phyloP scores from a whole-genome alignment of 768 basidiomycete genomes.

The Serendipita sp. region DNA sequence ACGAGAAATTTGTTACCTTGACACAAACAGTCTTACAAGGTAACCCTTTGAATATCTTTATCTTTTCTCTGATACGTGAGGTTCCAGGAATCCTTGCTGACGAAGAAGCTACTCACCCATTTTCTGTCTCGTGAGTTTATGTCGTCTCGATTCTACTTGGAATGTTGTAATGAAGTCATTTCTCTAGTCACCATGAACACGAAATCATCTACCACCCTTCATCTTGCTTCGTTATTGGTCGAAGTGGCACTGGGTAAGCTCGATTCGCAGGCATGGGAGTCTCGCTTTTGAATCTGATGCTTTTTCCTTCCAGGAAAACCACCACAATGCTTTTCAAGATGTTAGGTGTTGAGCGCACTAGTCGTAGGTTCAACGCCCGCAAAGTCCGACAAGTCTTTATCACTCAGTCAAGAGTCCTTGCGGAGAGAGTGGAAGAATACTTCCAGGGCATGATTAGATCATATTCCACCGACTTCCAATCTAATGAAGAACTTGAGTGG shows the following conservation, averaged over 20 bases:
- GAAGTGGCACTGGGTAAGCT: slow-evolving; percentile 56
- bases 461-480: slow-evolving; percentile 21
- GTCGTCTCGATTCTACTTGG: not conserved
- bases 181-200: slow-evolving; percentile 28
- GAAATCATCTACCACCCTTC: slow-evolving; percentile 39
- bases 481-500: slow-evolving; percentile 24
- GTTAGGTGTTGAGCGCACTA: slow-evolving; percentile 41
- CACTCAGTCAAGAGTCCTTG: slow-evolving; percentile 49
- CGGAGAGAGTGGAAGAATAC: slow-evolving; percentile 53
- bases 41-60: slow-evolving; percentile 12
- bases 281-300: not conserved
- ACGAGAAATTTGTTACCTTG: slow-evolving; percentile 33
- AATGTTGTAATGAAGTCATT: not conserved
- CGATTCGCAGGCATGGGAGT: not conserved
- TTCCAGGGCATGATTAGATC: slow-evolving; percentile 36
- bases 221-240: slow-evolving; percentile 50
- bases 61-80: not conserved
- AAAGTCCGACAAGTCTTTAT: slow-evolving; percentile 56
- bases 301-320: slow-evolving; percentile 34
- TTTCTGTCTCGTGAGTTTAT: slow-evolving; percentile 18
- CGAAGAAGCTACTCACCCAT: slow-evolving; percentile 24
- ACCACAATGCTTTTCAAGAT: slow-evolving; percentile 67
- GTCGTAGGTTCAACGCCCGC: slow-evolving; percentile 17
- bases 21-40: slow-evolving; percentile 22
- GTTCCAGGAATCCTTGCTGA: slow-evolving; percentile 32